These are phyloP conservation scores for Acanthochlamys bracteata DNA, from an alignment of 106 monocot species.

Conservation along the genomic window DNA sequence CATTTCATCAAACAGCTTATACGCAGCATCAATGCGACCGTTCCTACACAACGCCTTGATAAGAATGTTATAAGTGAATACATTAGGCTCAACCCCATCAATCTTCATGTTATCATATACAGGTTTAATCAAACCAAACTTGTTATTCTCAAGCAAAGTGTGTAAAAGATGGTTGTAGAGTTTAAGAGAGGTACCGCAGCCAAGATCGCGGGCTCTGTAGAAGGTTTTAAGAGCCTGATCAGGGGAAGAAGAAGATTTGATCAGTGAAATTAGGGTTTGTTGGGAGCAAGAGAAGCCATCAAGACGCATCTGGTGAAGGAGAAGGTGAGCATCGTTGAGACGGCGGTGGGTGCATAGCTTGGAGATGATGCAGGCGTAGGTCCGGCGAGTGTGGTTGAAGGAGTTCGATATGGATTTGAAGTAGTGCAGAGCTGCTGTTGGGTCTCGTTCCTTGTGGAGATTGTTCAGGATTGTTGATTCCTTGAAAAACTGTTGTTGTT, in stretches of 20 bases:
- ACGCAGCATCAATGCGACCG: slow-evolving; percentile 48
- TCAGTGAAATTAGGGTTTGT: slow-evolving; percentile 29
- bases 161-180: slow-evolving; percentile 81
- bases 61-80: slow-evolving; percentile 78
- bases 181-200: slow-evolving; percentile 47
- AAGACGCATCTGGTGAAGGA: slow-evolving; percentile 71
- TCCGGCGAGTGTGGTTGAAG: slow-evolving; percentile 44
- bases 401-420: slow-evolving; percentile 35
- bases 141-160: slow-evolving; percentile 49
- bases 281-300: slow-evolving; percentile 50
- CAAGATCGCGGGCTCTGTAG: slow-evolving; percentile 61
- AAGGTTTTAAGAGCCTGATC: slow-evolving; percentile 73
- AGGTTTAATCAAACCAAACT: slow-evolving; percentile 40
- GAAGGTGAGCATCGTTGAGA: slow-evolving; percentile 47
- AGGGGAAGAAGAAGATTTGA: slow-evolving; percentile 45
- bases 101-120: slow-evolving; percentile 73
- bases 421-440: slow-evolving; percentile 27
- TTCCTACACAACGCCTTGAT: slow-evolving; percentile 76
- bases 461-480: slow-evolving; percentile 38
- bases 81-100: slow-evolving; percentile 59
- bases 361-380: slow-evolving; percentile 42
- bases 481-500: slow-evolving; percentile 8
- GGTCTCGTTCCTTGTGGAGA: slow-evolving; percentile 16
- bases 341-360: slow-evolving; percentile 32
- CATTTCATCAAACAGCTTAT: slow-evolving; percentile 68